Evolutionary conservation across 352 stramenopile genomes (phyloP).

Genomic region (Globisporangium heterothallicum): DNA sequence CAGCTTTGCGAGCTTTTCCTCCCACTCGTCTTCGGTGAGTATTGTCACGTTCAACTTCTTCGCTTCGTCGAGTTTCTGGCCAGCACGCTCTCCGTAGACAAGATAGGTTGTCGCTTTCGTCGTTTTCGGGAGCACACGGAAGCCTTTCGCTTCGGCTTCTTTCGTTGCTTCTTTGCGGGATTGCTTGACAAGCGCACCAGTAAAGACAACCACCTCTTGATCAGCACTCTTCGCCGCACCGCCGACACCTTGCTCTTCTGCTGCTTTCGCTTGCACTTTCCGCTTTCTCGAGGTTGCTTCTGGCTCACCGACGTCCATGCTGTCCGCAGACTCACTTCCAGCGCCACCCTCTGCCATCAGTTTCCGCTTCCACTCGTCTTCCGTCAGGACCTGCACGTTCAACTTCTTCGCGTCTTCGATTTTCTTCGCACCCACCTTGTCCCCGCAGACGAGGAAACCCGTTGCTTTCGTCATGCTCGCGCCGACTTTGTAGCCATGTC

Average conservation of each 20-base stretch:
- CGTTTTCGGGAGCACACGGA: conserved; percentile 18
- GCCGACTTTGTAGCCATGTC: conserved; percentile 30
- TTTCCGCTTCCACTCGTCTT: conserved; percentile 35
- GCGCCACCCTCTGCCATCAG: conserved; percentile 8
- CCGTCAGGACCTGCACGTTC: conserved; percentile 27
- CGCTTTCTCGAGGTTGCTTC: conserved; percentile 12
- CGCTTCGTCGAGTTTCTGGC: conserved; percentile 25
- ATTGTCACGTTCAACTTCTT: conserved; percentile 23
- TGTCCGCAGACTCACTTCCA: not conserved
- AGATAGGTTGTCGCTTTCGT: conserved; percentile 30
- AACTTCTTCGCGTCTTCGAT: conserved; percentile 35
- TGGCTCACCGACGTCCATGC: not conserved
- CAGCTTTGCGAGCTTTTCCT: conserved; percentile 15
- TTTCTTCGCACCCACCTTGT: conserved; percentile 47
- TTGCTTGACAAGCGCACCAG: conserved; percentile 18
- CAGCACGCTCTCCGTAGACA: conserved; percentile 24
- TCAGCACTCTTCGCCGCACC: not conserved
- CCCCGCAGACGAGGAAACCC: conserved; percentile 45
- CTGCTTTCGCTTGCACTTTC: conserved; percentile 6
- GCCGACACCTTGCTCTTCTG: not conserved
- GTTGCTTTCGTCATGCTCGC: conserved; percentile 30
- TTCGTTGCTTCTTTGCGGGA: conserved; percentile 26
- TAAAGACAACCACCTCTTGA: conserved; percentile 21
- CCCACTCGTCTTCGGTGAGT: conserved; percentile 29
- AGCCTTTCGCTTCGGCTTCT: conserved; percentile 19